These are phyloP conservation scores for Skeletonema marinoi DNA, from an alignment of 108 stramenopile species.

Conservation along the genomic window DNA sequence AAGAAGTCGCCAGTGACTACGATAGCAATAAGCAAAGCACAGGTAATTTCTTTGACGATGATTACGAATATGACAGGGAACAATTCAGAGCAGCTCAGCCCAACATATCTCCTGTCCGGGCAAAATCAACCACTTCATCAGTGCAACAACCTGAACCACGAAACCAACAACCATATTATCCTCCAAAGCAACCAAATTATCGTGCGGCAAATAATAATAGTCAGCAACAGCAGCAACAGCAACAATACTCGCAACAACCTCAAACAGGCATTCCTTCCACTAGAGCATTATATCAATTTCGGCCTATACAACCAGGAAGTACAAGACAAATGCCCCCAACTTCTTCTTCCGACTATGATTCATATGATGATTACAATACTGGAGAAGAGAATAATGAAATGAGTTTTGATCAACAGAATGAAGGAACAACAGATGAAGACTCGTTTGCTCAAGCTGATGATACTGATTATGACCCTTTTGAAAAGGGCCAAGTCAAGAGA, in stretches of 20 bases:
- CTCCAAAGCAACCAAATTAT: background rate
- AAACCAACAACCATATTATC: background rate
- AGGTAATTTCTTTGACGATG: background rate
- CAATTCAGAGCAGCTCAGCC: background rate
- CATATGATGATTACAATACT: background rate
- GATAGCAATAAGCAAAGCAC: background rate
- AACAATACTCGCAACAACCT: background rate
- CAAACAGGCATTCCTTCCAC: slow-evolving; percentile 1
- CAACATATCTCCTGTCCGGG: background rate
- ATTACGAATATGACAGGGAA: background rate
- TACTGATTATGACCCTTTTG: background rate
- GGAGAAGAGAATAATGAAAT: background rate
- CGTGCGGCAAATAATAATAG: background rate
- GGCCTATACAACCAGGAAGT: slow-evolving; percentile 12
- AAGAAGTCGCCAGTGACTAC: background rate
- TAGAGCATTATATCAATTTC: slow-evolving; percentile 17
- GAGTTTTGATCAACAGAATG: background rate
- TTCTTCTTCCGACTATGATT: background rate
- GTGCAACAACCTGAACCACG: background rate
- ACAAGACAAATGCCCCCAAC: slow-evolving; percentile 21
- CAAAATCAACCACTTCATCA: background rate
- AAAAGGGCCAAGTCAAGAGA: background rate
- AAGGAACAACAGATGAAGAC: background rate
- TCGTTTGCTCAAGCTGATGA: background rate
- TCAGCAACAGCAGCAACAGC: background rate